phyloP scores from a whole-genome alignment of 148 eudicot species.

The Camellia lanceoleosa region DNA sequence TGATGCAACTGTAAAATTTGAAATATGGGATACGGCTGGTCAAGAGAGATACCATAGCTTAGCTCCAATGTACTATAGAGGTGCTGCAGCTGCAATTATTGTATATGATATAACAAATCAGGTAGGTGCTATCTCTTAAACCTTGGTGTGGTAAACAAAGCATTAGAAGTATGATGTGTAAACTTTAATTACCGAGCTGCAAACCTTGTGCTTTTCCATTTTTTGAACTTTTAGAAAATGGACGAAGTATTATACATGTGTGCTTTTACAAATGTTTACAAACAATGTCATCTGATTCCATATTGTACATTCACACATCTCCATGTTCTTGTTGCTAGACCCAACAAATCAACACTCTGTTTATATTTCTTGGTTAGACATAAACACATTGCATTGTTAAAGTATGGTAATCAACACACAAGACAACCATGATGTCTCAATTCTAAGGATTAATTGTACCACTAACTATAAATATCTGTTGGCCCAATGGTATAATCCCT shows the following conservation, averaged over 20 bases:
- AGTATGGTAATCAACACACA: too few relatives aligned
- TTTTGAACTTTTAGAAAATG: not conserved
- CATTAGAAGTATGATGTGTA: not conserved
- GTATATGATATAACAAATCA: slow-evolving; percentile 42
- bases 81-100: slow-evolving; percentile 29
- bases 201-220: not conserved
- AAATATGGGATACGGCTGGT: slow-evolving; percentile 42
- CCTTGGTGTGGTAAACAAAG: not conserved
- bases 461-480: too few relatives aligned
- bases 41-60: slow-evolving; percentile 39
- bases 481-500: too few relatives aligned
- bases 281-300: too few relatives aligned
- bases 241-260: not conserved
- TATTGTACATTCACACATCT: too few relatives aligned
- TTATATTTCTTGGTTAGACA: too few relatives aligned
- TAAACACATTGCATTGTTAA: too few relatives aligned
- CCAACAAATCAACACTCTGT: too few relatives aligned
- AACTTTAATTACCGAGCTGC: not conserved
- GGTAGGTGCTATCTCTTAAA: slow-evolving; percentile 16
- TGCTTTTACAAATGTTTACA: not conserved
- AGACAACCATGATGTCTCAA: too few relatives aligned
- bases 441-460: too few relatives aligned
- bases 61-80: slow-evolving; percentile 31
- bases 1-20: slow-evolving; percentile 36
- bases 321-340: too few relatives aligned